Evolutionary conservation across 331 rosid species (phyloP).

Genomic region (Quercus tomentella): DNA sequence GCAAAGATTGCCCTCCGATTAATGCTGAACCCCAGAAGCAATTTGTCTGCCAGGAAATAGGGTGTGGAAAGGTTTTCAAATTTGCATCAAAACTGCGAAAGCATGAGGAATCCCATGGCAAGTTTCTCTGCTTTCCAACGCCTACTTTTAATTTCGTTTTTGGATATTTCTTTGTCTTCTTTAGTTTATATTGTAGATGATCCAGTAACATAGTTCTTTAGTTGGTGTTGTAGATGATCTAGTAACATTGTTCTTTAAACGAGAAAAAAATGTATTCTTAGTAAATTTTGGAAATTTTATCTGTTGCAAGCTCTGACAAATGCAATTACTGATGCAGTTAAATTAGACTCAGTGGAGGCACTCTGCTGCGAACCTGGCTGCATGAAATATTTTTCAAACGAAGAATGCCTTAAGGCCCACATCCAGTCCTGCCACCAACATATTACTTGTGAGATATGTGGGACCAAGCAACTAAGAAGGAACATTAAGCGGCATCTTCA

Average conservation of each 20-base stretch:
- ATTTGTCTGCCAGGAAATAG: slow-evolving; percentile 58
- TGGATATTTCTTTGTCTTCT: background rate
- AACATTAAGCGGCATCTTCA: slow-evolving; percentile 68
- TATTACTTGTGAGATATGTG: slow-evolving; percentile 56
- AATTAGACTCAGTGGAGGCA: slow-evolving; percentile 62
- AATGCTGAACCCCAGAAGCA: slow-evolving; percentile 30
- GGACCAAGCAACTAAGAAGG: slow-evolving; percentile 61
- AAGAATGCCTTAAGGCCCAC: slow-evolving; percentile 60
- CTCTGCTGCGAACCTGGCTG: slow-evolving; percentile 70
- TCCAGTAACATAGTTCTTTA: background rate
- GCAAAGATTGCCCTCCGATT: slow-evolving; percentile 22
- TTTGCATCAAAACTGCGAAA: slow-evolving; percentile 54
- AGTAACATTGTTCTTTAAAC: background rate
- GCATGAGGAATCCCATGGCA: slow-evolving; percentile 80
- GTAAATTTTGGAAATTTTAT: background rate
- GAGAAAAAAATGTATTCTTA: background rate
- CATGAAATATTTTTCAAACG: slow-evolving; percentile 64
- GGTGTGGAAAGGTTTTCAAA: slow-evolving; percentile 74
- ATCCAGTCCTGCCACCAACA: slow-evolving; percentile 62
- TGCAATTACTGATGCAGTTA: slow-evolving; percentile 41
- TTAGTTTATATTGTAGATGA: background rate
- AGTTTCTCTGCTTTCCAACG: background rate
- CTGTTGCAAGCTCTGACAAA: slow-evolving; percentile 8
- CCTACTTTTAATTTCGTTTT: background rate
- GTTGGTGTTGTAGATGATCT: background rate